Evolutionary conservation across 176 grass and related monocot species (phyloP).

Genomic region (Areca catechu): DNA sequence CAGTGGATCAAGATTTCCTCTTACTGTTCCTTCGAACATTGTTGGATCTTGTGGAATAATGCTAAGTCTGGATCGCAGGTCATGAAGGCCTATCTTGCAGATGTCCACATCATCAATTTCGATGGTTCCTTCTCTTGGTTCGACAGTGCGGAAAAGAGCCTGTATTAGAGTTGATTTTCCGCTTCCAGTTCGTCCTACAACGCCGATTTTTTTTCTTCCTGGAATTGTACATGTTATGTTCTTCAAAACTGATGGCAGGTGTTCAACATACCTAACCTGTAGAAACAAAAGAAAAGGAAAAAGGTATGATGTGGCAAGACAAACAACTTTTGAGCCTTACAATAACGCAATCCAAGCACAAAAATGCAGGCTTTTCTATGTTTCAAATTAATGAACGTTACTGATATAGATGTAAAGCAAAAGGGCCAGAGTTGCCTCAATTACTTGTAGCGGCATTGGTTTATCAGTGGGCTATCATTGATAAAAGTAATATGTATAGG

Average conservation of each 20-base stretch:
- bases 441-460: no score
- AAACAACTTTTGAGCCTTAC: no score
- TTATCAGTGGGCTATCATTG: no score
- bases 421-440: no score
- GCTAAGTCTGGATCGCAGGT: constrained; percentile 75
- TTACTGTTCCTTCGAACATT: constrained; percentile 77
- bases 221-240: constrained; percentile 85
- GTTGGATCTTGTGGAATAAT: constrained; percentile 96
- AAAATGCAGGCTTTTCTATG: no score
- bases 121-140: constrained; percentile 72
- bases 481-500: no score
- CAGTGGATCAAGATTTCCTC: constrained; percentile 87
- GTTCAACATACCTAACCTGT: constrained; percentile 91
- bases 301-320: not conserved
- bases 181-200: constrained; percentile 84
- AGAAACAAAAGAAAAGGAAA: constrained; percentile 24
- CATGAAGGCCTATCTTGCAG: constrained; percentile 78
- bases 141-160: constrained; percentile 70
- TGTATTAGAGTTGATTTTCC: constrained; percentile 95
- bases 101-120: constrained; percentile 83
- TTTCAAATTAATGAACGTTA: no score
- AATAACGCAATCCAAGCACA: no score
- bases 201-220: constrained; percentile 81
- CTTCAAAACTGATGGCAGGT: constrained; percentile 86
- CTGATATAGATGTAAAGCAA: no score